Base-by-base conservation (phyloP, 495 filamentous ascomycete genomes). In the Penicillium diatomitis region DNA sequence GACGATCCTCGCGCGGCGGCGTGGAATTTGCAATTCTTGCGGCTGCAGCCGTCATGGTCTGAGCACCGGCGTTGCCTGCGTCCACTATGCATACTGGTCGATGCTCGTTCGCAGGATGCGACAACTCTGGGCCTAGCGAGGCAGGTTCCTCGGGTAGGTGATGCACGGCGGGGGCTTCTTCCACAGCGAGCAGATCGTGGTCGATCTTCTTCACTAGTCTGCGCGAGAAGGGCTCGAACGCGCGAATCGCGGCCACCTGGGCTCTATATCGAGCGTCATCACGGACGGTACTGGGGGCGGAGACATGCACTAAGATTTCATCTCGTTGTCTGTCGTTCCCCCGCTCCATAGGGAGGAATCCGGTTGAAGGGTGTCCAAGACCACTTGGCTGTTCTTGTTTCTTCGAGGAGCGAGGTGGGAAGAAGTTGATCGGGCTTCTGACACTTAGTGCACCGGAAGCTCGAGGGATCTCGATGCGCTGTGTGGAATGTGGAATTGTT, bases 201-300 rank as follows among this genome's bases (percentile, higher is more conserved):
- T 6, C 6, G 44, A 29, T 32, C 20, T 38, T 47, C 36, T 9
- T 39, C 28, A 32, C 27, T 28, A 35, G 28, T 40, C 56, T 65
- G 42, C 58, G 59, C 20, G 66, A 64, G 54, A 52, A 41, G 11
- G 72, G 60, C 45, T 80, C 66, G 47, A 85, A 87, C 41, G 72
- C 62, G 4, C 85, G 50, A 49, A 85, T 85, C 8, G 78, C 81
- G 9, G 66, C 60, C 12, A 82, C 80, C 37, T 86, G 71, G 11
- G 72, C 73, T 29, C 83, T 69, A 62, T 90, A 87, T 49, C 65
- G 62, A 3, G 70, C 69, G 64, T 90, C 86, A 51, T 88, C 82
- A 38, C 55, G 57, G 30, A 62, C 72, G 43, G 63, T 69, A 60
- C 81, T 80, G 43, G 85, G 79, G 32, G 83, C 85, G 32, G 78